Conservation (phyloP, 108 stramenopile genomes). For the Chaetoceros tenuissimus region DNA sequence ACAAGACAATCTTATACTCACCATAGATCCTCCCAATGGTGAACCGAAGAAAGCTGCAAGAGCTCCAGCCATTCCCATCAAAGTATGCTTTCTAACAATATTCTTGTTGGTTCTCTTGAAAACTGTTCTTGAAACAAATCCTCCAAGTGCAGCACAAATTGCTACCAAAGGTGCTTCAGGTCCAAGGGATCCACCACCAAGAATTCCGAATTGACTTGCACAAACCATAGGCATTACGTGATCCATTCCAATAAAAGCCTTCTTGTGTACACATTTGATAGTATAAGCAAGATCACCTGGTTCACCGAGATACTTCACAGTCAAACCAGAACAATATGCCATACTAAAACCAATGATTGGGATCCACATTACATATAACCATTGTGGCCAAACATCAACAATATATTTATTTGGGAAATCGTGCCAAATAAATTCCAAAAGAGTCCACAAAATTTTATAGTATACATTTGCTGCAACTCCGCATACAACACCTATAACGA, state of each 20-base stretch:
- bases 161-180: conserved; percentile 33
- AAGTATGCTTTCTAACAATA: conserved; percentile 52
- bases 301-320: conserved; percentile 47
- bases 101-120: conserved; percentile 34
- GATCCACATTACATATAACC: conserved; percentile 37
- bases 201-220: conserved; percentile 47
- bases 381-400: conserved; percentile 23
- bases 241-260: conserved; percentile 47
- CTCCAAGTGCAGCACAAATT: conserved; percentile 47
- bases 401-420: conserved; percentile 39
- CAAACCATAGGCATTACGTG: conserved; percentile 58
- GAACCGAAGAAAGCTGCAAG: conserved; percentile 58
- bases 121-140: conserved; percentile 40
- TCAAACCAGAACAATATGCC: conserved; percentile 33
- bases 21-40: conserved; percentile 55
- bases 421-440: conserved; percentile 40
- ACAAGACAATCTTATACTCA: no score
- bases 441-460: conserved; percentile 36
- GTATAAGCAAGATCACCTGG: conserved; percentile 67
- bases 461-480: conserved; percentile 53
- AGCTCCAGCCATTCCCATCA: conserved; percentile 63
- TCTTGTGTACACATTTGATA: conserved; percentile 46
- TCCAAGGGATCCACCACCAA: conserved; percentile 45
- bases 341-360: conserved; percentile 36
- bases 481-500: conserved; percentile 21